phyloP scores from a whole-genome alignment of 2,329 filamentous ascomycete species.

The Sclerotinia minor region DNA sequence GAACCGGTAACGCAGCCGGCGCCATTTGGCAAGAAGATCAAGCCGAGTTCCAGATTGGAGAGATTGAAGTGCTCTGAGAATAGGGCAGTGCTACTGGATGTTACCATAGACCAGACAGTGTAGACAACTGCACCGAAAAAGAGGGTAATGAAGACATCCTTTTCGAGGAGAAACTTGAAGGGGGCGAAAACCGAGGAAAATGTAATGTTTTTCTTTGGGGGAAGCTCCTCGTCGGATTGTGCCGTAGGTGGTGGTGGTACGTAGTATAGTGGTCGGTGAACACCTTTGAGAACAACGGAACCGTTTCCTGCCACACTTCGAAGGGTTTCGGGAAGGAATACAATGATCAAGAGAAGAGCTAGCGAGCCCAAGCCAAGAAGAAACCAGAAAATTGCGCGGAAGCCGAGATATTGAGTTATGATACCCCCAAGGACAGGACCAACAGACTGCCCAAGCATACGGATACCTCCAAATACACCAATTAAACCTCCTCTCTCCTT shows the following conservation, averaged over 20 bases:
- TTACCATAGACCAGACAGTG: constrained; percentile 21
- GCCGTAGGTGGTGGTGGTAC: not conserved
- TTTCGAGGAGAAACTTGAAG: constrained; percentile 47
- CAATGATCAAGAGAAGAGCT: constrained; percentile 43
- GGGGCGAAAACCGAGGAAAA: constrained; percentile 44
- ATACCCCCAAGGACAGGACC: constrained; percentile 53
- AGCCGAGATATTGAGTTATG: constrained; percentile 48
- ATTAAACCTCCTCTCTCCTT: constrained; percentile 14
- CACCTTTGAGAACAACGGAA: constrained; percentile 36
- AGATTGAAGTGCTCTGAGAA: constrained; percentile 46
- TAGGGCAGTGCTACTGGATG: constrained; percentile 44
- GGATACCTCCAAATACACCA: constrained; percentile 28
- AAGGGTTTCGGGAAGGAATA: constrained; percentile 33
- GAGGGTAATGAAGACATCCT: constrained; percentile 49
- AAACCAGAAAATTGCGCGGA: constrained; percentile 54
- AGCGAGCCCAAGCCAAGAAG: constrained; percentile 43
- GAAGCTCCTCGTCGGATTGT: constrained; percentile 32
- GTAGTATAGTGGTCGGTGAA: constrained; percentile 47
- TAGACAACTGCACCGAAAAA: constrained; percentile 28
- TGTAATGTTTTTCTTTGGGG: constrained; percentile 39
- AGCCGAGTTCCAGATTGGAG: constrained; percentile 45
- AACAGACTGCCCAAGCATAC: constrained; percentile 36
- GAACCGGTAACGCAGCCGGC: constrained; percentile 41
- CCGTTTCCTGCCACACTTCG: constrained; percentile 36
- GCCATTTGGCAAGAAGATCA: constrained; percentile 24